These are phyloP conservation scores for Tetradesmus obliquus DNA, from an alignment of 139 green algal genomes.

Conservation along the genomic window DNA sequence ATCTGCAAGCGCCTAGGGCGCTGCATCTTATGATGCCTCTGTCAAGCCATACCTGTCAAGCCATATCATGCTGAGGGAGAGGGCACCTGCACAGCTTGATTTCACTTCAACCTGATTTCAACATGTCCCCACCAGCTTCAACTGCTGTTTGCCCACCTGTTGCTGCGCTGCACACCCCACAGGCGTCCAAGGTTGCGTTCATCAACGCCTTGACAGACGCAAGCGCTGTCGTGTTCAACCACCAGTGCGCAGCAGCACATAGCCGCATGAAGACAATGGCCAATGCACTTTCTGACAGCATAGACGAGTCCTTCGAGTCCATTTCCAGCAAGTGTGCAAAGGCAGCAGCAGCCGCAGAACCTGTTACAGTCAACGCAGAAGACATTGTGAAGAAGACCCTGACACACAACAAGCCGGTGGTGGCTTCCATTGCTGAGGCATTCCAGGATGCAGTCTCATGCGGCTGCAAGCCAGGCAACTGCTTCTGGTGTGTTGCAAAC, in stretches of 20 bases:
- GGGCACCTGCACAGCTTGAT: too few relatives aligned
- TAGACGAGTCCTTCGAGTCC: conserved; percentile 41
- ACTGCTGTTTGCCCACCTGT: background rate
- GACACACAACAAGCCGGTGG: conserved; percentile 26
- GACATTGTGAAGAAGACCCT: conserved; percentile 26
- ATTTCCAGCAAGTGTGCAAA: conserved; percentile 28
- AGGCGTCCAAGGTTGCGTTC: conserved; percentile 42
- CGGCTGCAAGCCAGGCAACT: conserved; percentile 45
- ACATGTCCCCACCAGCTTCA: background rate
- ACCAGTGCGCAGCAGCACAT: conserved; percentile 36
- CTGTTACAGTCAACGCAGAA: conserved; percentile 12
- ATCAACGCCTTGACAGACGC: conserved; percentile 47
- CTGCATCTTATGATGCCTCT: too few relatives aligned
- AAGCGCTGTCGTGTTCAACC: conserved; percentile 33
- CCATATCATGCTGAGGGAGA: too few relatives aligned
- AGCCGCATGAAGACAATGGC: conserved; percentile 42
- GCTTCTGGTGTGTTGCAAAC: conserved; percentile 42
- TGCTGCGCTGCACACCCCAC: background rate
- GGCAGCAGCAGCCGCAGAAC: background rate
- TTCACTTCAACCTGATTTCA: too few relatives aligned
- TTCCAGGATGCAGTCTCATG: conserved; percentile 41
- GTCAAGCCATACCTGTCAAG: too few relatives aligned
- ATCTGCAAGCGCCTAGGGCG: too few relatives aligned
- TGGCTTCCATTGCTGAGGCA: conserved; percentile 19
- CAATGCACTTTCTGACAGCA: conserved; percentile 34